A percentile compares a stretch with the other conserved stretches of the same genome.
Evolutionary conservation across 73 alveolate species (phyloP).

Genomic region (Uronychia setigera): DNA sequence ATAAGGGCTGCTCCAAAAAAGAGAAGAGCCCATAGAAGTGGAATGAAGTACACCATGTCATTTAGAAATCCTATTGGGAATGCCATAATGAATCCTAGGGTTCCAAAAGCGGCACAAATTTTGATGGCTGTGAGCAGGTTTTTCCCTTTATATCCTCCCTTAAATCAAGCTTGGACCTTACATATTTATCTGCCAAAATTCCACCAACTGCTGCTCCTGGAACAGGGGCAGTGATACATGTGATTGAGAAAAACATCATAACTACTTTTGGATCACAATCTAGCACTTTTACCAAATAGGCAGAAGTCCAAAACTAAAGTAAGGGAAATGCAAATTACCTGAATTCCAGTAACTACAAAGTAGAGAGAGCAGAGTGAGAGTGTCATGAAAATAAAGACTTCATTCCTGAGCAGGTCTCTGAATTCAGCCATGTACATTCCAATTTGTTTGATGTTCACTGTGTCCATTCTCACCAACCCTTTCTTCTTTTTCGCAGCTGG

Average conservation of each 20-base stretch:
- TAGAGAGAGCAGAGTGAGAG: conserved; percentile 82
- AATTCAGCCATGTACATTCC: conserved; percentile 11
- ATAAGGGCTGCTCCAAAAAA: conserved; percentile 94
- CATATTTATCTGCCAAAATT: conserved; percentile 79
- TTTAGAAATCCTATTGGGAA: conserved; percentile 90
- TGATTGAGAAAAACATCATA: conserved; percentile 67
- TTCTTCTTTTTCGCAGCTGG: background rate
- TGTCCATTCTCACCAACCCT: conserved; percentile 40
- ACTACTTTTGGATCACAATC: conserved; percentile 73
- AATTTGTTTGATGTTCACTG: conserved; percentile 21
- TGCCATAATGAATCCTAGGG: conserved; percentile 80
- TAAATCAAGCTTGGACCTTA: background rate
- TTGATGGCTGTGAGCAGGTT: conserved; percentile 80
- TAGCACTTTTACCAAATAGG: conserved; percentile 62
- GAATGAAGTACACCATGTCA: conserved; percentile 69
- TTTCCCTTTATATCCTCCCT: conserved; percentile 95
- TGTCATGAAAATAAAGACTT: conserved; percentile 78
- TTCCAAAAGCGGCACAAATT: conserved; percentile 83
- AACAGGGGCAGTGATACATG: conserved; percentile 89
- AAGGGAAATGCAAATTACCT: background rate
- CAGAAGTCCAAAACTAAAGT: conserved; percentile 89
- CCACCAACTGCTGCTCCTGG: conserved; percentile 94
- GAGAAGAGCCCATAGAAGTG: conserved; percentile 84
- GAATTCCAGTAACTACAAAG: conserved; percentile 94
- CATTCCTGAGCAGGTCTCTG: conserved; percentile 44